Base-by-base conservation (phyloP, 345 rosid genomes). In the Limnanthes douglasii region DNA sequence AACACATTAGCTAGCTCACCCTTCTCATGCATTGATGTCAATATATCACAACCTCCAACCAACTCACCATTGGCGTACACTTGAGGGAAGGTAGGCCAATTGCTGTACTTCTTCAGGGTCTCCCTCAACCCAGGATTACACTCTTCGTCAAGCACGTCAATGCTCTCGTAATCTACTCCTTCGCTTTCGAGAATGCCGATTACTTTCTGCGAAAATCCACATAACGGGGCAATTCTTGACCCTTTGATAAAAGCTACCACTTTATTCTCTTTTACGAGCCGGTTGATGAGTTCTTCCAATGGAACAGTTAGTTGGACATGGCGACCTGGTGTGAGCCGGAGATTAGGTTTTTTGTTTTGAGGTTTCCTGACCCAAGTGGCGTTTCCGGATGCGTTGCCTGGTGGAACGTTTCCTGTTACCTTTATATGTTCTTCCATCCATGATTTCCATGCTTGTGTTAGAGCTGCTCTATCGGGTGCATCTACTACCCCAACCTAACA, bases 231-330 rank as follows among this genome's bases (percentile, higher is more conserved):
- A 45, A 76, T 62, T 65, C 95, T 70, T 0, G 97, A 76, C 30
- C 97, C 97, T 53, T 88, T 79, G 3, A 83, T 79, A 37, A 88
- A 88, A 9, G 95, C 93, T 23, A 88, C 95, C 45, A 83, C 95
- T 56, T 62, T 78, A 60, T 68, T 82, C 65, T 78, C 90, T 60
- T 83, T 83, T 20, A 88, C 93, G 58, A 88, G 53, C 47, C 49
- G 61, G 19, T 69, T 80, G 21, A 78, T 54, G 15, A 88, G 70
- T 25, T 67, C 83, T 51, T 71, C 90, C 5, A 82, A 52, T 1
- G 85, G 83, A 45, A 88, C 68, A 0, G 75, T 71, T 29, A 88
- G 60, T 60, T 75, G 72, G 30, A 88, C 85, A 46, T 79, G 75
- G 0, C 84, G 81, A 28, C 93, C 97, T 1, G 93, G 93, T 6